Percentiles rank a stretch among this genome's conserved stretches.
Conservation (phyloP, 306 rosid species). For the Quercus alba region DNA sequence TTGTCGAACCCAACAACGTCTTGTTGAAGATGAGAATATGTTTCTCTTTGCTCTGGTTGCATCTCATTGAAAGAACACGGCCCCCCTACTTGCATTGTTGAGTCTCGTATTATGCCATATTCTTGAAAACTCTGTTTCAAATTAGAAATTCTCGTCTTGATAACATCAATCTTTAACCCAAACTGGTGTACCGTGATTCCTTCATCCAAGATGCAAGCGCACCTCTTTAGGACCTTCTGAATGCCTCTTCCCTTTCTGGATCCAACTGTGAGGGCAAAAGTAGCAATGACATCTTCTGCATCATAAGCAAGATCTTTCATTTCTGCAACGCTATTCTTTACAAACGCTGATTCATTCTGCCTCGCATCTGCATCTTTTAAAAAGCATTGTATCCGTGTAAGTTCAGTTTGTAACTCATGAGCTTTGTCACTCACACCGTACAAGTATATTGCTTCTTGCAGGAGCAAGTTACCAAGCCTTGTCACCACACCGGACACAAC, state of each 20-base stretch:
- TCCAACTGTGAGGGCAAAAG: conserved; percentile 22
- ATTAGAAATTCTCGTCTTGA: conserved; percentile 20
- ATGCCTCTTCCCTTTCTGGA: conserved; percentile 27
- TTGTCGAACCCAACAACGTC: too few relatives aligned
- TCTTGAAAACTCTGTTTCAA: neutral
- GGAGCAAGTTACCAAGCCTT: conserved; percentile 28
- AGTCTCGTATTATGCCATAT: neutral
- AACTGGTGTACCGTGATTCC: conserved; percentile 17
- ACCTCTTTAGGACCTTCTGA: conserved; percentile 24
- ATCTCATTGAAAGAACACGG: rapidly evolving
- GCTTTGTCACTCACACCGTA: neutral
- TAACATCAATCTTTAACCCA: conserved; percentile 29
- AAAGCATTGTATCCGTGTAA: neutral
- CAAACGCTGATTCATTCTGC: conserved; percentile 33
- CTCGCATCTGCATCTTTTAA: conserved; percentile 30
- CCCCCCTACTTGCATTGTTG: rapidly evolving
- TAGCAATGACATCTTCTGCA: conserved; percentile 44
- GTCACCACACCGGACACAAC: conserved; percentile 37
- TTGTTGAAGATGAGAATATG: rapidly evolving
- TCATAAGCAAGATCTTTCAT: conserved; percentile 57
- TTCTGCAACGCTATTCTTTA: conserved; percentile 42
- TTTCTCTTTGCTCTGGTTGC: too few relatives aligned
- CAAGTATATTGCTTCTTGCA: neutral
- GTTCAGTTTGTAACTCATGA: too few relatives aligned
- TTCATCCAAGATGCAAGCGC: conserved; percentile 5